Evolutionary conservation across 768 basidiomycete species (phyloP).

Genomic region (Brasilioporus rufonigricans): DNA sequence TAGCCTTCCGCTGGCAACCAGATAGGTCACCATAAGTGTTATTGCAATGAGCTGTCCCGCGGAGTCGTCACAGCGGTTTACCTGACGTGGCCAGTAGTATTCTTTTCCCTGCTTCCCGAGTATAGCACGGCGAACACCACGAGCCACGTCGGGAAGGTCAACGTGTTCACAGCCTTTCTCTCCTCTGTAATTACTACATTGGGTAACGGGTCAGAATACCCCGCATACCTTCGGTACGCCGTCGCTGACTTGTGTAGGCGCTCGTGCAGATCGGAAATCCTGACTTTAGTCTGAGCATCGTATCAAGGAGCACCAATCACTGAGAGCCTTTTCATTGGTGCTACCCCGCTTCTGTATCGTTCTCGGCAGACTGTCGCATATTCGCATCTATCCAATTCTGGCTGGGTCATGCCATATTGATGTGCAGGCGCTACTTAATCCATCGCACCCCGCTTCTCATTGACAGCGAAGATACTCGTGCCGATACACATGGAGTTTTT

Average conservation of each 20-base stretch:
- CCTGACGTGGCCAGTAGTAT: background rate
- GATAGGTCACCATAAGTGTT: background rate
- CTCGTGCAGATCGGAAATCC: background rate
- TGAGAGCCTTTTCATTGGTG: background rate
- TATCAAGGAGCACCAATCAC: background rate
- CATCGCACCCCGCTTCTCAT: background rate
- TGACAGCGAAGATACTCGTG: background rate
- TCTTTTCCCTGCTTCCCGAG: background rate
- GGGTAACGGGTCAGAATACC: background rate
- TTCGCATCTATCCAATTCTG: background rate
- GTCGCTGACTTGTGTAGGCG: background rate
- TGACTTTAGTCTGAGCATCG: background rate
- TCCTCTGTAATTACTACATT: background rate
- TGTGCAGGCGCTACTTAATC: background rate
- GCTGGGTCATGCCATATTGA: background rate
- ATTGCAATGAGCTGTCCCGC: background rate
- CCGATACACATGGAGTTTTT: background rate
- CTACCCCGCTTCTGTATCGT: too few species aligned
- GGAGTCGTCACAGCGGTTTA: constrained; percentile 1
- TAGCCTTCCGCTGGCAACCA: background rate
- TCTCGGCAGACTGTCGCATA: too few species aligned
- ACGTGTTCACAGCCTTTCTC: background rate
- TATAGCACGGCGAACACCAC: background rate
- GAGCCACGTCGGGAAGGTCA: background rate
- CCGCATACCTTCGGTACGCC: background rate